Base-by-base conservation (phyloP, 192 early-diverging fungal genomes). In the Backusella psychrophila region DNA sequence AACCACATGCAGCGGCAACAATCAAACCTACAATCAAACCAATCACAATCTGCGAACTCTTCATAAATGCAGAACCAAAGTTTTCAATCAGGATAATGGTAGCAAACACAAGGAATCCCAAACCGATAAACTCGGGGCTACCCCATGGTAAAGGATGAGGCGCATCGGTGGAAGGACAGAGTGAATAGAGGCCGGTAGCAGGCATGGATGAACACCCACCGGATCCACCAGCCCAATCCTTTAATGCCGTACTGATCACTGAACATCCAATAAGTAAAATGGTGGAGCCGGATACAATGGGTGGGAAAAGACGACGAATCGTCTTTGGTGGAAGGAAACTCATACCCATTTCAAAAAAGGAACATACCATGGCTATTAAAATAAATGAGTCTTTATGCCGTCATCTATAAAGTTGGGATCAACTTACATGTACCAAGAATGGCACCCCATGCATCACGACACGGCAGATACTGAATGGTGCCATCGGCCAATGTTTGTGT, bases 21-120 rank as follows among this genome's bases (percentile, higher is more conserved):
- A 86, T 75, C 26, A 80, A 71, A 34, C 87, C 87, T 5, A 88
- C 75, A 35, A 85, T 59, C 14, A 88, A 65, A 14, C 84, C 87
- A 78, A 88, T 75, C 17, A 88, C 82, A 11, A 87, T 74, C 23
- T 82, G 79, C 12, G 87, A 79, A 63, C 83, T 88, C 56, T 86
- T 86, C 87, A 88, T 83, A 42, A 88, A 88, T 0, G 85, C 78
- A 1, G 87, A 88, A 7, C 87, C 87, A 71, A 88, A 75, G 26
- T 86, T 79, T 69, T 88, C 87, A 29, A 88, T 78, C 59, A 88
- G 68, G 46, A 88, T 73, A 66, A 88, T 88, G 19, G 87, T 87
- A 63, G 80, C 78, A 71, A 86, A 88, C 7, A 87, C 86, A 34
- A 80, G 42, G 38, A 85, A 80, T 41, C 87, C 87, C 7, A 88